phyloP scores from a whole-genome alignment of 352 stramenopile species.

The Blastocystis sp. region DNA sequence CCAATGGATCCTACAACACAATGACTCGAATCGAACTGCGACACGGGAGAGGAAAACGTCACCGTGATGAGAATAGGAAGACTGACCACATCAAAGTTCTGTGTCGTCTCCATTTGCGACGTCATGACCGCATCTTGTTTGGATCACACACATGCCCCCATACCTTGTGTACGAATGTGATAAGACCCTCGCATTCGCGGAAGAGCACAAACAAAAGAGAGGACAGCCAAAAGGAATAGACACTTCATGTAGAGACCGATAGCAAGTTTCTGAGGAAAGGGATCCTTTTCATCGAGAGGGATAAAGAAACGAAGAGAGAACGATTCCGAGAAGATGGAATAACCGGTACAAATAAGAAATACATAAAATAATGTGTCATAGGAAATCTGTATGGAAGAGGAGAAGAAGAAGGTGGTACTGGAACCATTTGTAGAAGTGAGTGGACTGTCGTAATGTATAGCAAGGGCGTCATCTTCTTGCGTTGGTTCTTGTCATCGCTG shows the following conservation, averaged over 20 bases:
- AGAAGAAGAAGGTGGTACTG: too few relatives aligned
- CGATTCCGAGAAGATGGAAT: too few relatives aligned
- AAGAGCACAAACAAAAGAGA: background rate
- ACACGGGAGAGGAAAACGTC: background rate
- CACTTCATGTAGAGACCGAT: background rate
- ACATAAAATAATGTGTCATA: too few relatives aligned
- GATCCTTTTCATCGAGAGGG: background rate
- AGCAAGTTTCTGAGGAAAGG: background rate
- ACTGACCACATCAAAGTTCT: conserved; percentile 24
- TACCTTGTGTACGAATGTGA: background rate
- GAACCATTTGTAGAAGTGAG: background rate
- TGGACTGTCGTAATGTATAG: background rate
- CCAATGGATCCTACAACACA: background rate
- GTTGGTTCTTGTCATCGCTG: background rate
- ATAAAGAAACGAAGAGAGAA: background rate
- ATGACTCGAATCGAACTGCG: background rate
- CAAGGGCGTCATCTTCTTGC: background rate
- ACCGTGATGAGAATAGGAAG: background rate
- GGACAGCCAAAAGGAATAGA: background rate
- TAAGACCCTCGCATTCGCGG: background rate
- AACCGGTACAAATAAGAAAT: too few relatives aligned
- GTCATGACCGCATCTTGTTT: conserved; percentile 16
- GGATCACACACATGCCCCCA: background rate
- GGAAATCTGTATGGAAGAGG: too few relatives aligned
- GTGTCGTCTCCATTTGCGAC: background rate